Base-by-base conservation (phyloP, 2,329 filamentous ascomycete species). In the Septoria linicola region DNA sequence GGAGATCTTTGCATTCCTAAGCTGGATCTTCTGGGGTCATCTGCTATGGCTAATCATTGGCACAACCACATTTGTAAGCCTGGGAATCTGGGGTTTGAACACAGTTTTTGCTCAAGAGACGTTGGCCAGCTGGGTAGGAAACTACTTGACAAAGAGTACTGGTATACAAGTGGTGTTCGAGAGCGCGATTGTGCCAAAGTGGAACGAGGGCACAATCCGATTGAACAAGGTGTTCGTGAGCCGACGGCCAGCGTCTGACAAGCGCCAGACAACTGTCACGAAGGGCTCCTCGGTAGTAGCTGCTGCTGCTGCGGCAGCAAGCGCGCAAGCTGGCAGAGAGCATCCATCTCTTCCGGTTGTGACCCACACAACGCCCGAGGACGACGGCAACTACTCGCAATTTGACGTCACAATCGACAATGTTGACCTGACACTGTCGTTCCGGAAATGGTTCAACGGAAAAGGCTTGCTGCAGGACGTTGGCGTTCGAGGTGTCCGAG, bases 401-500 rank as follows among this genome's bases (percentile, higher is more conserved):
- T 99, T 96, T 62, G 93, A 99, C 65, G 77, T 99, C 13, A 96
- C 90, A 0, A 89, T 99, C 53, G 89, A 93, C 57, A 95, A 89
- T 0, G 89, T 99, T 55, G 96, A 99, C 65, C 92, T 99, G 35
- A 97, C 92, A 0, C 71, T 99, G 20, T 99, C 93, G 0, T 97
- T 99, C 62, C 80, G 90, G n/a, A 97, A 96, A 68, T 99, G 93
- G 93, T 95, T 95, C 82, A 97, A 96, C 62, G 92, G 93, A 17
- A 96, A 92, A 69, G 93, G 93, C 0, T 78, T 95, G 4, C 75
- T 99, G 7, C 85, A 88, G 62, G 89, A 97, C 66, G 93, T 99
- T 35, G 90, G 96, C 66, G 85, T 99, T 45, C 93, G 90, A 66
- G 93, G 93, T 3, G 88, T 99, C 23, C 82, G 93, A 53, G 93